A percentile compares a stretch with the other conserved stretches of the same genome.
phyloP scores from a whole-genome alignment of 768 basidiomycete genomes.

The Daedaleopsis sinensis region DNA sequence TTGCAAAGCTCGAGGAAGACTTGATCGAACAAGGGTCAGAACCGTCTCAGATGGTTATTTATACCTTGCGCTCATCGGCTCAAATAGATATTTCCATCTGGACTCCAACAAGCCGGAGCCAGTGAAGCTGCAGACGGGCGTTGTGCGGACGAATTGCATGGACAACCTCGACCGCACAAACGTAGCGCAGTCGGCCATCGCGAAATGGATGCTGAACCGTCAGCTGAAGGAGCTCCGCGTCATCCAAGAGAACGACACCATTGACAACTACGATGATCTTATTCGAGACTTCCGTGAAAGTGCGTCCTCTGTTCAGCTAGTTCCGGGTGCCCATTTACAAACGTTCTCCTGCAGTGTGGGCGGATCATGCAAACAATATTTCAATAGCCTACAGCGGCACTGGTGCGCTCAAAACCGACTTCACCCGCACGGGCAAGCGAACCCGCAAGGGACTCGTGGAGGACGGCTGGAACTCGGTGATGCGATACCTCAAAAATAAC shows the following conservation, averaged over 20 bases:
- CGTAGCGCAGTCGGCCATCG: slow-evolving; percentile 91
- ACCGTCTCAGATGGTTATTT: not conserved
- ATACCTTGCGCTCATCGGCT: not conserved
- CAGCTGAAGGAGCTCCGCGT: slow-evolving; percentile 80
- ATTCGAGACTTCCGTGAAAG: slow-evolving; percentile 86
- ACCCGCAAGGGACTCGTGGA: slow-evolving; percentile 79
- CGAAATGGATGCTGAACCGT: slow-evolving; percentile 78
- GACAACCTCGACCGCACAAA: slow-evolving; percentile 96
- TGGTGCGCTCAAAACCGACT: slow-evolving; percentile 95
- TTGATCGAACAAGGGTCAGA: slow-evolving; percentile 68
- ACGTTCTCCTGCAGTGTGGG: slow-evolving; percentile 75
- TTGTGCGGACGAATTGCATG: slow-evolving; percentile 96
- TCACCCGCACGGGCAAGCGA: slow-evolving; percentile 90
- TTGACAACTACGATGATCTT: slow-evolving; percentile 83
- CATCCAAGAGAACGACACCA: slow-evolving; percentile 63
- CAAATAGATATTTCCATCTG: slow-evolving; percentile 75
- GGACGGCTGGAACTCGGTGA: slow-evolving; percentile 83
- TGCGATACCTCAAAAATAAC: slow-evolving; percentile 94
- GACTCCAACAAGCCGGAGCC: slow-evolving; percentile 50
- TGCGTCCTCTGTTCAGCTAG: slow-evolving; percentile 41
- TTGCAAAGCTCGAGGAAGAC: slow-evolving; percentile 75
- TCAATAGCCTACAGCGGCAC: slow-evolving; percentile 92
- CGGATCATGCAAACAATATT: slow-evolving; percentile 92
- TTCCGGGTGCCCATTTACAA: slow-evolving; percentile 1
- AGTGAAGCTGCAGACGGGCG: slow-evolving; percentile 67